phyloP scores from a whole-genome alignment of 2,329 filamentous ascomycete genomes.

The Penicillium janthinellum region DNA sequence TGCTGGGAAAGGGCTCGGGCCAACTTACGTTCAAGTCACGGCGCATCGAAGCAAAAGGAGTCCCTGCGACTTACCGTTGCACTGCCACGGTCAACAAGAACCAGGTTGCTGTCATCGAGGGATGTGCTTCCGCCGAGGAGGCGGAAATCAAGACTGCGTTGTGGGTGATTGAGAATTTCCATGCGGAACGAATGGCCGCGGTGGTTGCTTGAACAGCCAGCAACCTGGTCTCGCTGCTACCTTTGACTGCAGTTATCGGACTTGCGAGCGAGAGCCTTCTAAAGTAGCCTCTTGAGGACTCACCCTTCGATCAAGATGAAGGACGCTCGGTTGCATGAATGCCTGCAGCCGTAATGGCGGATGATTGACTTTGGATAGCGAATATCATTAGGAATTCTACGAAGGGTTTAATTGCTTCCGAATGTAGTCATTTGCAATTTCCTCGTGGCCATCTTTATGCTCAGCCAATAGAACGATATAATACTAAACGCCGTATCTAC shows the following conservation, averaged over 20 bases:
- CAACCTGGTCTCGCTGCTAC: background rate
- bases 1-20: slow-evolving; percentile 45
- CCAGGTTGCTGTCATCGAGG: slow-evolving; percentile 24
- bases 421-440: background rate
- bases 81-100: slow-evolving; percentile 17
- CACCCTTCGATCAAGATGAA: background rate
- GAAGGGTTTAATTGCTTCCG: background rate
- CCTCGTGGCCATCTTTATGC: background rate
- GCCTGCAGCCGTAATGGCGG: background rate
- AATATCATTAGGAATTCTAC: background rate
- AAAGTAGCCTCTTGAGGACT: background rate
- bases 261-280: background rate
- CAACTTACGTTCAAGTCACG: slow-evolving; percentile 19
- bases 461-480: background rate
- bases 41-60: slow-evolving; percentile 15
- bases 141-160: slow-evolving; percentile 33
- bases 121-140: slow-evolving; percentile 32
- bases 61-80: slow-evolving; percentile 25
- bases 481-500: slow-evolving; percentile 12
- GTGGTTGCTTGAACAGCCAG: background rate
- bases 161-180: slow-evolving; percentile 20
- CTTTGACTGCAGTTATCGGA: background rate
- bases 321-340: background rate
- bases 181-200: background rate
- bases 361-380: background rate